These are phyloP conservation scores for Hordeum vulgare DNA, from an alignment of 176 grass and related monocot species.

Conservation along the genomic window MorexV3_pseudomolecules_assembly NC_058523.1:540667523-540668022, in stretches of 20 bases:
- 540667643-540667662: neutral
- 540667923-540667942: conserved; percentile 8
- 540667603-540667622: neutral
- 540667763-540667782: conserved; percentile 16
- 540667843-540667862: conserved; percentile 87
- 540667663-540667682: neutral
- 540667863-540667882: conserved; percentile 88
- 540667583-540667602: conserved; percentile 27
- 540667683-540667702: conserved; percentile 37
- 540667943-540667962: neutral
- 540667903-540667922: conserved; percentile 83
- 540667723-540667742: conserved; percentile 84
- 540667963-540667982: no score
- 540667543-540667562: conserved; percentile 97
- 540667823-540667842: conserved; percentile 85
- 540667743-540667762: conserved; percentile 65
- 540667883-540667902: conserved; percentile 99
- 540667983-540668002: no score
- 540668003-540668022: no score
- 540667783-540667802: no score
- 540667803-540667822: conserved; percentile 68
- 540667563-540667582: conserved; percentile 71
- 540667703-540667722: conserved; percentile 56
- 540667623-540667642: neutral
- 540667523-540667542: conserved; percentile 83